Evolutionary conservation across 2,329 filamentous ascomycete species (phyloP).

Genomic region (Venturia pyrina): DNA sequence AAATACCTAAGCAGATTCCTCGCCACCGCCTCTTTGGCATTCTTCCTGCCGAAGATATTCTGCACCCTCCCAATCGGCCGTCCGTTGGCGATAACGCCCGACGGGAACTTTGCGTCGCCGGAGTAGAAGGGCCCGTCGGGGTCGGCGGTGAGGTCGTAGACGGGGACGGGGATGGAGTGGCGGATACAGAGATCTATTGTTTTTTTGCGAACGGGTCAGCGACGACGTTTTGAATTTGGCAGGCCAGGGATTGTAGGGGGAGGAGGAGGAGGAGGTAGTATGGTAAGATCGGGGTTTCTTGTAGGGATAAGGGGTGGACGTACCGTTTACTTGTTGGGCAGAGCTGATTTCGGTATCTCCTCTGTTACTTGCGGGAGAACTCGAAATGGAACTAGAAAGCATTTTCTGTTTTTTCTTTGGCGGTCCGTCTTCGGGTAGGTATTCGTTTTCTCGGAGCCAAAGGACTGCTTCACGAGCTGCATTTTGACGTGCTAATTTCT

Average conservation of each 20-base stretch:
- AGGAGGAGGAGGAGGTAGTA: background rate
- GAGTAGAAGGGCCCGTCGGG: background rate
- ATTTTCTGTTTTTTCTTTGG: background rate
- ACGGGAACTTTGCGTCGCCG: background rate
- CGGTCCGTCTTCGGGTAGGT: background rate
- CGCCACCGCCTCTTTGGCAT: slow-evolving; percentile 4
- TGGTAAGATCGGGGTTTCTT: too few species aligned
- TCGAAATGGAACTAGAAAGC: background rate
- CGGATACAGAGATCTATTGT: background rate
- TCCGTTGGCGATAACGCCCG: background rate
- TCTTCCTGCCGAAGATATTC: background rate
- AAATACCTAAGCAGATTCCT: background rate
- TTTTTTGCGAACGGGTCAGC: too few species aligned
- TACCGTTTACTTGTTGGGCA: background rate
- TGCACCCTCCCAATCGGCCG: background rate
- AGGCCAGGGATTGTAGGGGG: background rate
- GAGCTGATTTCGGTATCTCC: background rate
- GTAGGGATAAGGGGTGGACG: background rate
- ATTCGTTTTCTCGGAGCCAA: background rate
- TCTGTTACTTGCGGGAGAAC: too few species aligned
- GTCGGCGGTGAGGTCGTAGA: background rate
- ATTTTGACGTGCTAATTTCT: slow-evolving; percentile 4
- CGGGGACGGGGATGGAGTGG: background rate
- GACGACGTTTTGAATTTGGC: background rate
- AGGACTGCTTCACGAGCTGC: slow-evolving; percentile 5